Base-by-base conservation (phyloP, 2,329 filamentous ascomycete genomes). In the Camptophora hylomeconis region DNA sequence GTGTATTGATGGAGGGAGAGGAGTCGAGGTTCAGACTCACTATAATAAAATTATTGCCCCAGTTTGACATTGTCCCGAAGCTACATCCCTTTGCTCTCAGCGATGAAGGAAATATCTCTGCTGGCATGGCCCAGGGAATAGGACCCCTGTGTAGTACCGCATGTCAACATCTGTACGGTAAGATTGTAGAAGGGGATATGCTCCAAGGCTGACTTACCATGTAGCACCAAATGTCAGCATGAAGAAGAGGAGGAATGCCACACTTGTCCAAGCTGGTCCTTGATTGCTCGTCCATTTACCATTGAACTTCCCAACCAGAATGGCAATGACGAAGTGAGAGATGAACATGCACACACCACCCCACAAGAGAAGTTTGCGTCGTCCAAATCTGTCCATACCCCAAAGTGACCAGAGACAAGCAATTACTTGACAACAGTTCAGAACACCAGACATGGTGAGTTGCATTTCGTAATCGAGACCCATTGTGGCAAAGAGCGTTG, bases 1-100 rank as follows among this genome's bases (percentile, higher is more conserved):
- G 5, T 4, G 13, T 11, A 4, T 5, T 10, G 28, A 12, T 7
- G 31, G 25, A 28, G 29, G 25, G 11, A 14, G 5, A 35, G 51
- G 53, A 3, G 54, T n/a, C n/a, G n/a, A n/a, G n/a, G n/a, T n/a
- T n/a, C 32, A 7, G 16, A 45, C 49, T 44, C 33, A 56, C 56
- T 15, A 75, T 69, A 28, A 72, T 65, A 38, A 76, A 75, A 46
- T 76, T 75, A 46, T 66, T 70, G 2, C 75, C 50, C 62, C 76
- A 80, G 51, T 73, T 75, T 5, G 64, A 65, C 34, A 64, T 69
- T 0, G 72, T 76, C 0, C 69, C 71, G 2, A 77, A 54, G 2
- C 72, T 72, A 0, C 75, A 72, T 18, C 75, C 76, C 46, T 78
- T 80, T 3, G 73, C 72, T 5, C 73, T 59, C 1, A 69, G 52